These are phyloP conservation scores for Tillandsia leiboldiana DNA, from an alignment of 176 grass and related monocot species.

Conservation along the genomic window DNA sequence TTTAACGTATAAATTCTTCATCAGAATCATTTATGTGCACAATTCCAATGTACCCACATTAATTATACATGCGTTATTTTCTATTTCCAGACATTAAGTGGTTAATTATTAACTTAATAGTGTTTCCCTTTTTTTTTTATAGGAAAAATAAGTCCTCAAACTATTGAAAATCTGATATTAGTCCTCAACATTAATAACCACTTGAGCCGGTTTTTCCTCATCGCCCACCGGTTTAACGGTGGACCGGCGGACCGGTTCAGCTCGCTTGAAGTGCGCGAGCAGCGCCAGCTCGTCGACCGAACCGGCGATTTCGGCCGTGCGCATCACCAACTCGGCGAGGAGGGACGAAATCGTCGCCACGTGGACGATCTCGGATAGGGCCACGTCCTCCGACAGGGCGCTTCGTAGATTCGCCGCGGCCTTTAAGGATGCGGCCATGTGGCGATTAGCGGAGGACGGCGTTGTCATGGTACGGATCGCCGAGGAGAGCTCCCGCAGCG, in stretches of 20 bases:
- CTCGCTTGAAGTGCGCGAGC: slow-evolving; percentile 42
- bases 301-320: slow-evolving; percentile 28
- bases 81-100: too few species aligned
- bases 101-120: too few species aligned
- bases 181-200: slow-evolving; percentile 26
- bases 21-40: too few species aligned
- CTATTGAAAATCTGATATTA: too few species aligned
- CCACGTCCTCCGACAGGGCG: slow-evolving; percentile 22
- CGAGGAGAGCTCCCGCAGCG: slow-evolving; percentile 45
- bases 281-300: slow-evolving; percentile 47
- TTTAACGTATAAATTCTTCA: too few species aligned
- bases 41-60: too few species aligned
- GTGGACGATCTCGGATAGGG: slow-evolving; percentile 37
- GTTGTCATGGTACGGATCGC: slow-evolving; percentile 42
- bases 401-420: slow-evolving; percentile 21
- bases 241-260: slow-evolving; percentile 28
- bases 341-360: slow-evolving; percentile 56
- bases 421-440: slow-evolving; percentile 39
- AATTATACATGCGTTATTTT: too few species aligned
- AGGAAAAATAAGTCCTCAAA: too few species aligned
- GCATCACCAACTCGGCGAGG: slow-evolving; percentile 49
- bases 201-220: slow-evolving; percentile 8
- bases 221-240: slow-evolving; percentile 13
- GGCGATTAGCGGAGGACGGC: slow-evolving; percentile 20
- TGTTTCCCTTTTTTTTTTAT: too few species aligned